phyloP scores from a whole-genome alignment of 2,329 filamentous ascomycete species.

The Capronia epimyces region DNA sequence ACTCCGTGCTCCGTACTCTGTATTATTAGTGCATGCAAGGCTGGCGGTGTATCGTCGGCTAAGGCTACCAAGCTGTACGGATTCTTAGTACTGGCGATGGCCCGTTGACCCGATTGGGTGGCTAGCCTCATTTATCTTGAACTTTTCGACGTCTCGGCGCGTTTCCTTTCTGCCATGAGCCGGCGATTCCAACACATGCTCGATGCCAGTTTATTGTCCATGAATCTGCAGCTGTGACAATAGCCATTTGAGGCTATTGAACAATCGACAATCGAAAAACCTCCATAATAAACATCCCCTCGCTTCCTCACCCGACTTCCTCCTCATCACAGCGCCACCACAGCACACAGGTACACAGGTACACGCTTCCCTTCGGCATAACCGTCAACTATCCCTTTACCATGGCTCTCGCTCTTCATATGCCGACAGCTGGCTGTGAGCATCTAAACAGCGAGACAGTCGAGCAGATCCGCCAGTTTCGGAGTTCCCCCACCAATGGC shows the following conservation, averaged over 20 bases:
- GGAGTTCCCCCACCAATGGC: conserved; percentile 4
- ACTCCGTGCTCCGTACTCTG: too few species aligned
- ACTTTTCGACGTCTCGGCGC: background rate
- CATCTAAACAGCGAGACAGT: conserved; percentile 23
- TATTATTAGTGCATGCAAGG: too few species aligned
- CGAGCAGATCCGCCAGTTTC: conserved; percentile 20
- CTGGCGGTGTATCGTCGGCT: background rate
- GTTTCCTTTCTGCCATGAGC: background rate
- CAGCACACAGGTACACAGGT: background rate
- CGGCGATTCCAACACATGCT: background rate
- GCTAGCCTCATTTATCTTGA: background rate
- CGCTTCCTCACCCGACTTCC: background rate
- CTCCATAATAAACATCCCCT: background rate
- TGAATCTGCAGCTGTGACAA: background rate
- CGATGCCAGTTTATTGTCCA: background rate
- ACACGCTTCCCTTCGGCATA: too few species aligned
- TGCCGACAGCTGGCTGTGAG: conserved; percentile 27
- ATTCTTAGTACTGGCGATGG: too few species aligned
- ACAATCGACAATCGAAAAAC: background rate
- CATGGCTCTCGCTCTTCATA: conserved; percentile 19
- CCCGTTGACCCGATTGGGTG: background rate
- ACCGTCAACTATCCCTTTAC: too few species aligned
- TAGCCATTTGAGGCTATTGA: conserved; percentile 1
- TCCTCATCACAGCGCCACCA: background rate
- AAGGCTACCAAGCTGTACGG: too few species aligned